phyloP scores from a whole-genome alignment of 140 eudicot genomes.

The Oenanthe javanica region DNA sequence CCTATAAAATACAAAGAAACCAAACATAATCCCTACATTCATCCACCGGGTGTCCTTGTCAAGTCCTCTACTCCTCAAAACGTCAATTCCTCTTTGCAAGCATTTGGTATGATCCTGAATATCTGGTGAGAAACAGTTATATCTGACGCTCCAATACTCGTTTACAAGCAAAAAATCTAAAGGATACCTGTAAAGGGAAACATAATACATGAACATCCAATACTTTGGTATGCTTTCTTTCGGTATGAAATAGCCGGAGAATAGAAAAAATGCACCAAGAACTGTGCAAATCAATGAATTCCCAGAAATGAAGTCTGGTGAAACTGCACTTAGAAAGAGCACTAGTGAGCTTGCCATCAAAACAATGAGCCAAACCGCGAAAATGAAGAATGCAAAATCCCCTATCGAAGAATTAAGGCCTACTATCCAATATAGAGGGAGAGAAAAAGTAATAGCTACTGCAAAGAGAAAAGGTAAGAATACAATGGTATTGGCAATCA shows the following conservation, averaged over 20 bases:
- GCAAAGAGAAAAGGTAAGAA: constrained; percentile 77
- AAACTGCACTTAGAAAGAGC: constrained; percentile 74
- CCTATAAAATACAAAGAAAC: constrained; percentile 83
- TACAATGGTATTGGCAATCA: constrained; percentile 83
- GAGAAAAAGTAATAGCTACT: constrained; percentile 67
- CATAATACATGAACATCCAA: constrained; percentile 95
- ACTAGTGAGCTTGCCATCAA: constrained; percentile 96
- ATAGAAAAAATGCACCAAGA: constrained; percentile 88
- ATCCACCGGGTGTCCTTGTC: constrained; percentile 72
- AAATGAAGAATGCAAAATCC: constrained; percentile 61
- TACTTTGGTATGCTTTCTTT: constrained; percentile 78
- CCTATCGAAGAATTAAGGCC: constrained; percentile 65
- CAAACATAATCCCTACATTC: constrained; percentile 85
- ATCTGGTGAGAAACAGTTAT: constrained; percentile 51
- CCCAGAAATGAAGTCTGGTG: constrained; percentile 92
- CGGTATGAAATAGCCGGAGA: constrained; percentile 93
- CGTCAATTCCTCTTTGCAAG: constrained; percentile 62
- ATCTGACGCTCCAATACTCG: constrained; percentile 82
- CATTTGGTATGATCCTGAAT: constrained; percentile 33
- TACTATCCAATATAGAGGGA: constrained; percentile 85
- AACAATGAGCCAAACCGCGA: constrained; percentile 86
- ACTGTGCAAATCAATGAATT: constrained; percentile 83
- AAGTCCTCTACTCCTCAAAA: constrained; percentile 76
- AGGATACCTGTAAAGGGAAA: constrained; percentile 84
- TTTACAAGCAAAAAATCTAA: constrained; percentile 73